Conservation (phyloP, 2,329 filamentous ascomycete species). For the Microdochium trichocladiopsis region DNA sequence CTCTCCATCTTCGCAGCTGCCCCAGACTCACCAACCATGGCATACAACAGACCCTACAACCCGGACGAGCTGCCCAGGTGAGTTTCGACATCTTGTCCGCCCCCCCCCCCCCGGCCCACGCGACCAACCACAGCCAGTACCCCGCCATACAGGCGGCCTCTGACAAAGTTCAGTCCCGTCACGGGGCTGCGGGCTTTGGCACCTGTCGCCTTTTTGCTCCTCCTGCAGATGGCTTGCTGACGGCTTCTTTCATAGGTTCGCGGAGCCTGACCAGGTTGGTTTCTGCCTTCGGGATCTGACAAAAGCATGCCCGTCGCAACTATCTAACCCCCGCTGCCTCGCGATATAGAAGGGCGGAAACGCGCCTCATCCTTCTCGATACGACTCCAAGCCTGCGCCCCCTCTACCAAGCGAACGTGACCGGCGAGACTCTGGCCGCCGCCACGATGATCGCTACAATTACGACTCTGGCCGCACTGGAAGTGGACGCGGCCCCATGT, state of each 20-base stretch:
- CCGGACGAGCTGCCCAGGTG: constrained; percentile 91
- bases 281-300: constrained; percentile 1
- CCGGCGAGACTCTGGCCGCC: background rate
- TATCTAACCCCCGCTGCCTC: constrained; percentile 1
- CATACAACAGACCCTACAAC: constrained; percentile 89
- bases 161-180: background rate
- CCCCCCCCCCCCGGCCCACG: constrained; percentile 7
- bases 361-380: constrained; percentile 26
- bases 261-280: constrained; percentile 40
- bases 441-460: background rate
- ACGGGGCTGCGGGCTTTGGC: background rate
- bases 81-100: constrained; percentile 26
- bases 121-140: background rate
- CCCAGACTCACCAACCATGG: constrained; percentile 49
- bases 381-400: constrained; percentile 41
- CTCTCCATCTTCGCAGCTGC: too few relatives aligned
- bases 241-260: constrained; percentile 30
- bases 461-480: background rate
- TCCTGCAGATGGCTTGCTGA: background rate
- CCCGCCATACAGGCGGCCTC: background rate
- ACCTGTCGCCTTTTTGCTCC: background rate
- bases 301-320: background rate
- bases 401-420: constrained; percentile 22
- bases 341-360: constrained; percentile 25
- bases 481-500: constrained; percentile 25